Percentiles rank a stretch among this genome's conserved stretches.
Evolutionary conservation across 768 basidiomycete species (phyloP).

Genomic region (Mycena filopes): DNA sequence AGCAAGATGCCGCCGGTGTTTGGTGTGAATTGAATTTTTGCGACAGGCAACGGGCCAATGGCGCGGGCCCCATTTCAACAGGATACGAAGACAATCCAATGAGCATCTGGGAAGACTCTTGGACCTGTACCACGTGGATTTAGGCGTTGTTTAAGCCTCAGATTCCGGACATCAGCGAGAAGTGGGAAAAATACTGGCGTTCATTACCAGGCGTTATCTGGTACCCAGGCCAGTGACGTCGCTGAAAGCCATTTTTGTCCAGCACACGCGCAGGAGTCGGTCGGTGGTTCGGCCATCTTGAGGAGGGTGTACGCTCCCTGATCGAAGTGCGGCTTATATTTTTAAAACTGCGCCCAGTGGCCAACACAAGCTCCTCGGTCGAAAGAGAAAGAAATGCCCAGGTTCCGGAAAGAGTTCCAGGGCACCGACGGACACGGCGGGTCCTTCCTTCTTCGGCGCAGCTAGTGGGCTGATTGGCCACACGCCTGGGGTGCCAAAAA

Average conservation of each 20-base stretch:
- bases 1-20: constrained; percentile 7
- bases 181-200: background rate
- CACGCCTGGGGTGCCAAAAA: background rate
- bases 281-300: background rate
- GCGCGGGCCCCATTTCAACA: constrained; percentile 5
- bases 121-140: constrained; percentile 24
- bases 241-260: background rate
- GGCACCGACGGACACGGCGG: too few relatives aligned
- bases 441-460: too few relatives aligned
- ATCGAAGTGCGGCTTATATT: constrained; percentile 10
- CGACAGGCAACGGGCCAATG: constrained; percentile 19
- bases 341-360: constrained; percentile 11
- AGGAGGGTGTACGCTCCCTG: background rate
- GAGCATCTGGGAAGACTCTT: constrained; percentile 9
- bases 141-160: constrained; percentile 4
- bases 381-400: constrained; percentile 16
- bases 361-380: constrained; percentile 7
- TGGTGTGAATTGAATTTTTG: constrained; percentile 10
- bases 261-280: background rate
- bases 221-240: constrained; percentile 2
- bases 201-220: constrained; percentile 1
- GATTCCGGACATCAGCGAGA: constrained; percentile 18
- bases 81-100: constrained; percentile 11
- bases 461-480: constrained; percentile 3
- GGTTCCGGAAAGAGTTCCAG: too few relatives aligned